Base-by-base conservation (phyloP, 345 rosid genomes). In the Pugionium cornutum region DNA sequence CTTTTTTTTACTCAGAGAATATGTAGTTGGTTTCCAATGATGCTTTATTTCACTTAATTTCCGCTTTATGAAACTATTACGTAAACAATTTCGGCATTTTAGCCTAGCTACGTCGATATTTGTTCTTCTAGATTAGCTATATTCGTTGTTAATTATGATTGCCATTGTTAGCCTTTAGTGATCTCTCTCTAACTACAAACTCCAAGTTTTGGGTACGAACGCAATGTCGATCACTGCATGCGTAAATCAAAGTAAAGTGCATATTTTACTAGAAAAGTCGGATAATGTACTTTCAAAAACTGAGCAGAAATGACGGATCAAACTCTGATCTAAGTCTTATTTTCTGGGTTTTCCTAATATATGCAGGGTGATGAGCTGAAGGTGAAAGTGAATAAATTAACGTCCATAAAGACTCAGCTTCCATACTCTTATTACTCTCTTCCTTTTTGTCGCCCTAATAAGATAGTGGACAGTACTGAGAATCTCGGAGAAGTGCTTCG, bases 401-500 rank as follows among this genome's bases (percentile, higher is more conserved):
- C 91, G 28, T 94, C 99, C 60, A 85, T 79, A 37, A 94, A 84
- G 82, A 94, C 99, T 3, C 99, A 94, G 77, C 97, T 94, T 69
- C 99, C 99, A 29, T 94, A 88, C 75, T 75, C 97, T 7, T 94
- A 76, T 56, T 94, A 94, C 64, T 83, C 97, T 9, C 87, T 94
- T 64, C 92, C 92, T 4, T 83, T 78, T 56, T 88, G 97, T 74
- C 66, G 32, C 32, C 99, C 99, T n/a, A 48, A 75, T 27, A 81
- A 85, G 73, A 94, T 94, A 26, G 73, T 86, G 34, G 99, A 94
- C 81, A 94, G 95, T 69, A 84, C 99, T 32, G 99, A 94, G 84
- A 94, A 94, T 83, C 97, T 94, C 10, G 99, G 99, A 52, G 99
- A 94, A 83, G 99, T 94, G 34, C 97, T 94, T 64, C 99, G 99